Evolutionary conservation across 2,329 filamentous ascomycete genomes (phyloP), one percentile per base, ranked within the genome.

Genomic region (Stemphylium vesicarium): DNA sequence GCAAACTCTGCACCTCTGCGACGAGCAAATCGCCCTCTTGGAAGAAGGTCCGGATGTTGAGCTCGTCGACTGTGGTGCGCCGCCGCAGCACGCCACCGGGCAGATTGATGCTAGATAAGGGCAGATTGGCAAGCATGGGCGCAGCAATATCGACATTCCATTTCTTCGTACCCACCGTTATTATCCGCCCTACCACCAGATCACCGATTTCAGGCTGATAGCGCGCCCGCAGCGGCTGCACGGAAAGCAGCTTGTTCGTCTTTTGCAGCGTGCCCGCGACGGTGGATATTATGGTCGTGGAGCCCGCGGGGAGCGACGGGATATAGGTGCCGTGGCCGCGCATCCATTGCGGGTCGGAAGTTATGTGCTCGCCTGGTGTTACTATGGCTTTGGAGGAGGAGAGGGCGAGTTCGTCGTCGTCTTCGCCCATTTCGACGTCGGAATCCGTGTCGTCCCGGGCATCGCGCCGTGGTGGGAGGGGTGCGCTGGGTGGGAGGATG

Each of bases 1-100:
- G 91, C 50, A 99, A 81, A 65, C 86, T 86, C 82, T 99, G 95
- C 50, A 99, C 95, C 79, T 99, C 95, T 1, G 95, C 95, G 15
- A 98, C 91, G 13, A 99, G 80, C 47, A 99, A 79, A 74, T 99
- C 95, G 11, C 95, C 95, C 77, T 99, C 95, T 50, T 89, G 88
- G 79, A 99, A 98, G 78, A 97, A 99, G n/a, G 88, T 91, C 45
- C 95, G 87, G 77, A 99, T 98, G 78, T 98, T 95, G 68, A 99
- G 83, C 80, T 98, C 95, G 76, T 99, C 95, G 13, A 95, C 96
- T 70, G 94, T 93, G 24, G 95, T 99, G 62, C 95, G 84, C 72
- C 94, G 90, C 54, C 95, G 86, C 68, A 97, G 82, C 62, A 96
- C 96, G 31, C 95, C 95, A 52, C 95, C 95, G 0, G 95, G 95